Conservation (phyloP, 495 filamentous ascomycete species). For the Staphylotrichum tortipilum region DNA sequence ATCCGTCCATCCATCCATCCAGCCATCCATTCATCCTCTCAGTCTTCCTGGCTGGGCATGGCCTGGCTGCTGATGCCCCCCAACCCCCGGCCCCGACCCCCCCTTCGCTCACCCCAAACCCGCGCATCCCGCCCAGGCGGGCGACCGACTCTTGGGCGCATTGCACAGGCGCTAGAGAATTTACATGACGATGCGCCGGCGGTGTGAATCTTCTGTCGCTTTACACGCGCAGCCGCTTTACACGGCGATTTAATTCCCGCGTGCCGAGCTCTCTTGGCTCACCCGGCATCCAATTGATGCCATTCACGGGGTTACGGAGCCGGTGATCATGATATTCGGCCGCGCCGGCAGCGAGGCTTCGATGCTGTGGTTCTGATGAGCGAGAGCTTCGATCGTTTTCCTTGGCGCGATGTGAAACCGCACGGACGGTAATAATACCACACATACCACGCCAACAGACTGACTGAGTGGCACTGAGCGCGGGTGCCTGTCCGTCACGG, state of each 20-base stretch:
- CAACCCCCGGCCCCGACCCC: too few species aligned
- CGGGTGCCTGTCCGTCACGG: too few species aligned
- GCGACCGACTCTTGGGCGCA: neutral
- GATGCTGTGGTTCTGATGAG: neutral
- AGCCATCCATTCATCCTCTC: too few species aligned
- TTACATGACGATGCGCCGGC: neutral
- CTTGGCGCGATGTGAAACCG: constrained; percentile 6
- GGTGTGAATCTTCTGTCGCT: neutral
- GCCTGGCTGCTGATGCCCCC: too few species aligned
- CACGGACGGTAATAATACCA: too few species aligned
- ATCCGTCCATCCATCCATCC: too few species aligned
- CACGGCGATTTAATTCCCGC: neutral
- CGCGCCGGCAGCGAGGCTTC: neutral
- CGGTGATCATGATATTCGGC: neutral
- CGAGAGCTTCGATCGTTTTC: neutral
- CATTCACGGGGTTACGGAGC: neutral
- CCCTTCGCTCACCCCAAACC: too few species aligned
- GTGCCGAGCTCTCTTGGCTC: neutral
- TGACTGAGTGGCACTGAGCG: constrained; percentile 21
- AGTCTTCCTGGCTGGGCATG: too few species aligned
- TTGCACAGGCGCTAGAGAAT: neutral
- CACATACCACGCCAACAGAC: too few species aligned
- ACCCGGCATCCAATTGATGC: neutral
- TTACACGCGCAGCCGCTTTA: neutral
- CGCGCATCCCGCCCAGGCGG: constrained; percentile 1